Evolutionary conservation across 371 early-diverging fungal species (phyloP).

Genomic region (Mucor circinelloides): DNA sequence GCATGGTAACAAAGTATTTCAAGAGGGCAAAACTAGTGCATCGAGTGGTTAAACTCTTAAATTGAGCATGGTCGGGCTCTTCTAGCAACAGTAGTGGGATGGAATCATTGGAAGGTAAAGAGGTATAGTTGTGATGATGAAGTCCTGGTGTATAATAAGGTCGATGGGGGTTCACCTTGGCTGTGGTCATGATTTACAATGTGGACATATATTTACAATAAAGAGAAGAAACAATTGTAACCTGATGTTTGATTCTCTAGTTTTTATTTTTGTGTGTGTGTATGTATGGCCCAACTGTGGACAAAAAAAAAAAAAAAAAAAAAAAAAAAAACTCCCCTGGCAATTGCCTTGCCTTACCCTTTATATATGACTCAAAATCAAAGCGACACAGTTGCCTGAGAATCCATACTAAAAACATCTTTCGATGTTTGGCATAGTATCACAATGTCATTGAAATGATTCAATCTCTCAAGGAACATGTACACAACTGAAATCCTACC

Average conservation of each 20-base stretch:
- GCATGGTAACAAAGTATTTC: conserved; percentile 66
- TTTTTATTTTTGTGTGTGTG: background rate
- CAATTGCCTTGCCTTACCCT: background rate
- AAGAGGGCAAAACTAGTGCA: conserved; percentile 64
- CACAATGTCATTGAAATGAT: background rate
- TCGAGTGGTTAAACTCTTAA: conserved; percentile 49
- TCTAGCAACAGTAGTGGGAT: conserved; percentile 24
- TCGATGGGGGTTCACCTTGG: conserved; percentile 39
- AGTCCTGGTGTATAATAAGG: conserved; percentile 54
- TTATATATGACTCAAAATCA: background rate
- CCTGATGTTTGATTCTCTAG: background rate
- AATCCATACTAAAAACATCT: background rate
- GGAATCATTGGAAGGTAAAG: conserved; percentile 40
- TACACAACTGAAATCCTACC: background rate
- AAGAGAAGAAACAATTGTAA: background rate
- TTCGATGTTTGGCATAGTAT: background rate
- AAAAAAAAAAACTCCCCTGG: background rate
- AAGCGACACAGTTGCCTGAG: background rate
- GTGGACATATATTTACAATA: background rate
- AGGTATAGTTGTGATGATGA: conserved; percentile 48
- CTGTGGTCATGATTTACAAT: conserved; percentile 17
- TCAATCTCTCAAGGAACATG: too few species aligned
- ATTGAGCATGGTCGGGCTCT: conserved; percentile 10
- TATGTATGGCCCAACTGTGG: background rate
- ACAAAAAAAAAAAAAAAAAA: background rate